These are phyloP conservation scores for Penicillium sp. DNA, from an alignment of 2,329 filamentous ascomycete genomes.

Conservation along the genomic window DNA sequence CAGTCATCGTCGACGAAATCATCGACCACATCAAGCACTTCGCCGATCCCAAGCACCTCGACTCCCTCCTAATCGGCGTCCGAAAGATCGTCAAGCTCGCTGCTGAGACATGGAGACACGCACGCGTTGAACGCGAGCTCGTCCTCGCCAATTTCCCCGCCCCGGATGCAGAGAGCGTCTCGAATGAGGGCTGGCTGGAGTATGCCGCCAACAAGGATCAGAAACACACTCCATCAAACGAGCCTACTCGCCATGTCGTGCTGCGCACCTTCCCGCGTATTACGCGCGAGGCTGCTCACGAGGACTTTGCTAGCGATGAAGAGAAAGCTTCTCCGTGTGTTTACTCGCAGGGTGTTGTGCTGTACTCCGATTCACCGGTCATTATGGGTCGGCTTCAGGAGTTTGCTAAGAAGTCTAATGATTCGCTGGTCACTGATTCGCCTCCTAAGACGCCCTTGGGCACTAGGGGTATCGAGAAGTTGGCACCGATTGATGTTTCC, in stretches of 20 bases:
- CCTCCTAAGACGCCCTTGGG: constrained; percentile 13
- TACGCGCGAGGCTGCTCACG: constrained; percentile 52
- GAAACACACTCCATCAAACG: constrained; percentile 14
- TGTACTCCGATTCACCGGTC: constrained; percentile 52
- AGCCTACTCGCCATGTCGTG: constrained; percentile 45
- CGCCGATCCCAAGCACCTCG: constrained; percentile 52
- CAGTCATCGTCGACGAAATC: constrained; percentile 58
- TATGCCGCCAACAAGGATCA: constrained; percentile 30
- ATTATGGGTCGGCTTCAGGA: constrained; percentile 44
- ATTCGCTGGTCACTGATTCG: constrained; percentile 14
- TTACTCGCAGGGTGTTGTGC: constrained; percentile 51
- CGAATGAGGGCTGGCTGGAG: constrained; percentile 41
- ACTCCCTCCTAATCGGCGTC: constrained; percentile 52
- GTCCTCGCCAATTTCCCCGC: constrained; percentile 54
- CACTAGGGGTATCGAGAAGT: constrained; percentile 6
- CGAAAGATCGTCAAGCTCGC: constrained; percentile 59
- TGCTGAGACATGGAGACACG: constrained; percentile 59
- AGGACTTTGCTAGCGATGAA: constrained; percentile 48
- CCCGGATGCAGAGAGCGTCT: constrained; percentile 35
- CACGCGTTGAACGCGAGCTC: constrained; percentile 57
- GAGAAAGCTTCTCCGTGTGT: constrained; percentile 46
- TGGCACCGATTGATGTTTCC: constrained; percentile 1
- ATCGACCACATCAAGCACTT: constrained; percentile 56
- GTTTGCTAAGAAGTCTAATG: constrained; percentile 35
- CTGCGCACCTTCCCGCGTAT: constrained; percentile 55